These are phyloP conservation scores for Hirsutella rhossiliensis DNA, from an alignment of 2,329 filamentous ascomycete species.

Conservation along the genomic window DNA sequence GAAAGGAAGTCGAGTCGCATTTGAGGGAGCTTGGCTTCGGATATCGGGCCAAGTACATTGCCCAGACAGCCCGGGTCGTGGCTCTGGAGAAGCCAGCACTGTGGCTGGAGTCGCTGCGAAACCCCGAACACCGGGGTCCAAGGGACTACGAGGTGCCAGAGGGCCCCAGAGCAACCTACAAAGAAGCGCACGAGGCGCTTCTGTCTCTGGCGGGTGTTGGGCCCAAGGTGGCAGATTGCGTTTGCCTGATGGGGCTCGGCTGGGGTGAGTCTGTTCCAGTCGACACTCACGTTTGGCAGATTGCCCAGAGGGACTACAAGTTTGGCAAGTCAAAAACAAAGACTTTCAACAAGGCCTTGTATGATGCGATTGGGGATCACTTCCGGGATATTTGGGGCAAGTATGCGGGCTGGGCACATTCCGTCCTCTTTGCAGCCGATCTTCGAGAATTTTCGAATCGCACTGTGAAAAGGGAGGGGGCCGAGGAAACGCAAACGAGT, in stretches of 20 bases:
- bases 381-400: slow-evolving; percentile 85
- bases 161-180: slow-evolving; percentile 49
- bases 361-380: slow-evolving; percentile 80
- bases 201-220: slow-evolving; percentile 78
- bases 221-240: slow-evolving; percentile 93
- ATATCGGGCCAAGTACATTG: slow-evolving; percentile 87
- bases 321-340: slow-evolving; percentile 78
- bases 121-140: slow-evolving; percentile 53
- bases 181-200: slow-evolving; percentile 67
- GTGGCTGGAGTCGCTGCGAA: slow-evolving; percentile 71
- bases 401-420: slow-evolving; percentile 95
- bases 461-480: slow-evolving; percentile 14
- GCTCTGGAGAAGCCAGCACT: slow-evolving; percentile 50
- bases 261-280: slow-evolving; percentile 95
- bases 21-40: slow-evolving; percentile 82
- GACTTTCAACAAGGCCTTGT: slow-evolving; percentile 77
- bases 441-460: slow-evolving; percentile 71
- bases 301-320: slow-evolving; percentile 89
- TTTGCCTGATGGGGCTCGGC: slow-evolving; percentile 88
- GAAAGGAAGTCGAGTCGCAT: slow-evolving; percentile 63
- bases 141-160: slow-evolving; percentile 24
- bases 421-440: slow-evolving; percentile 90
- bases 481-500: background rate
- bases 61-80: slow-evolving; percentile 70
- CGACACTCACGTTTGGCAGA: slow-evolving; percentile 98